Conservation (phyloP, 805 yeast species). For the Kodamaea lidongshanica region DNA sequence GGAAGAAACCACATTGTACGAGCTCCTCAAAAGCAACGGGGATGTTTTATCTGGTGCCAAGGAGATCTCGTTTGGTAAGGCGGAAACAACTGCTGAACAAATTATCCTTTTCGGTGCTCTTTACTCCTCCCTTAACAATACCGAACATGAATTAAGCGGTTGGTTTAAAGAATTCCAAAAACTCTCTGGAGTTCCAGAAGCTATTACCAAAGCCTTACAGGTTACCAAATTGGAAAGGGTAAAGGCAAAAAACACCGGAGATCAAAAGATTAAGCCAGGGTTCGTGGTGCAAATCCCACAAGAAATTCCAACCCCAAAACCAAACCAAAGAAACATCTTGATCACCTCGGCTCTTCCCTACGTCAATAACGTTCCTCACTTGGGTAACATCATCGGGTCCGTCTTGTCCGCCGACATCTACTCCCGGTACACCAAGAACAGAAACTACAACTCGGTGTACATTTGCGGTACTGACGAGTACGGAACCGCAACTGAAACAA, state of each 20-base stretch:
- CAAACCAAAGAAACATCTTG: constrained; percentile 70
- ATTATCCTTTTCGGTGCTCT: constrained; percentile 55
- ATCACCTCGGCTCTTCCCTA: constrained; percentile 97
- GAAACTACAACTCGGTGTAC: constrained; percentile 80
- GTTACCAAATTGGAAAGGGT: constrained; percentile 39
- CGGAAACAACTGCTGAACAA: constrained; percentile 42
- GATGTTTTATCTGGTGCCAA: constrained; percentile 13
- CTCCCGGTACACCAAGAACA: constrained; percentile 81
- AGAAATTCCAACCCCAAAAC: constrained; percentile 49
- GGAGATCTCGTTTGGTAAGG: constrained; percentile 5
- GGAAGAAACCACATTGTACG: constrained; percentile 42
- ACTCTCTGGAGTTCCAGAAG: constrained; percentile 37
- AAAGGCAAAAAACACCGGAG: constrained; percentile 37
- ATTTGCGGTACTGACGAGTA: constrained; percentile 98
- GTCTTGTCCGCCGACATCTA: constrained; percentile 92
- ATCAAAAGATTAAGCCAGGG: constrained; percentile 25
- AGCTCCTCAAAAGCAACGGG: constrained; percentile 31
- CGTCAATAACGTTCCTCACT: constrained; percentile 96
- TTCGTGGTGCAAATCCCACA: constrained; percentile 25
- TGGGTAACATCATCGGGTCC: constrained; percentile 95
- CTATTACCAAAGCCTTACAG: constrained; percentile 41
- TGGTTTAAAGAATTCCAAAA: constrained; percentile 42
- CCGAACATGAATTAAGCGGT: constrained; percentile 6
- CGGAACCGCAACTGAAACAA: constrained; percentile 99
- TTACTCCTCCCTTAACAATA: constrained; percentile 33